Percentiles rank a stretch among this genome's conserved stretches.
Conservation (phyloP, 2,329 filamentous ascomycete genomes). For the Geosmithia flava region DNA sequence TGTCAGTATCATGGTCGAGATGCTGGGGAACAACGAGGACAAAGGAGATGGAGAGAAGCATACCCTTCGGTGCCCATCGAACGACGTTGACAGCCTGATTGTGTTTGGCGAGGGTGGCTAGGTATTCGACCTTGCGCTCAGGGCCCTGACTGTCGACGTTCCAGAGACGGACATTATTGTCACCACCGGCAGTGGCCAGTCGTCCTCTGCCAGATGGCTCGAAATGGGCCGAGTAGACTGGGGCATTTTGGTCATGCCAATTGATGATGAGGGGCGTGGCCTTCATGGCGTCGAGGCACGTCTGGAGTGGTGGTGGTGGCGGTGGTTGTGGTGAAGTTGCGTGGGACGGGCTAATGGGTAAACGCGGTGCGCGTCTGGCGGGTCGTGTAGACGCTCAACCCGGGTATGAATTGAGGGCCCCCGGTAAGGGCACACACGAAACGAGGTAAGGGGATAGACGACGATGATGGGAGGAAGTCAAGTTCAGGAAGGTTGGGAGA, state of each 20-base stretch:
- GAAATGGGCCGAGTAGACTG: slow-evolving; percentile 96
- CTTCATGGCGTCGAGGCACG: slow-evolving; percentile 58
- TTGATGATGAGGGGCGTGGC: slow-evolving; percentile 91
- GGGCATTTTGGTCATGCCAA: slow-evolving; percentile 96
- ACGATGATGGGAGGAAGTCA: too few species aligned
- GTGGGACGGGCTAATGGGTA: slow-evolving; percentile 7
- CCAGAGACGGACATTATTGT: slow-evolving; percentile 96
- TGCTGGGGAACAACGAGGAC: neutral
- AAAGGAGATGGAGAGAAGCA: slow-evolving; percentile 7
- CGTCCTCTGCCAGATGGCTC: slow-evolving; percentile 85
- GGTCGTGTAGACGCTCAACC: neutral
- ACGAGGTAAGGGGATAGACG: too few species aligned
- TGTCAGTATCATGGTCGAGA: slow-evolving; percentile 3
- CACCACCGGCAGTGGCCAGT: slow-evolving; percentile 85
- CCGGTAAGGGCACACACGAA: too few species aligned
- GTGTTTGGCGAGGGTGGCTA: slow-evolving; percentile 85
- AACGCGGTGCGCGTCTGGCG: neutral
- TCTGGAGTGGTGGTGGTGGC: neutral
- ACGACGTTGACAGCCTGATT: slow-evolving; percentile 98
- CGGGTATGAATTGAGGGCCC: too few species aligned
- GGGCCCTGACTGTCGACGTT: slow-evolving; percentile 76
- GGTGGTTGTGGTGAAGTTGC: slow-evolving; percentile 11
- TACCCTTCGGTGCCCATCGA: slow-evolving; percentile 88
- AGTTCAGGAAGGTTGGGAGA: too few species aligned
- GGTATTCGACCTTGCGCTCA: slow-evolving; percentile 79